A percentile compares a stretch with the other conserved stretches of the same genome.
These are phyloP conservation scores for Colletotrichum tanaceti DNA, from an alignment of 2,329 filamentous ascomycete genomes.

Conservation along the genomic window DNA sequence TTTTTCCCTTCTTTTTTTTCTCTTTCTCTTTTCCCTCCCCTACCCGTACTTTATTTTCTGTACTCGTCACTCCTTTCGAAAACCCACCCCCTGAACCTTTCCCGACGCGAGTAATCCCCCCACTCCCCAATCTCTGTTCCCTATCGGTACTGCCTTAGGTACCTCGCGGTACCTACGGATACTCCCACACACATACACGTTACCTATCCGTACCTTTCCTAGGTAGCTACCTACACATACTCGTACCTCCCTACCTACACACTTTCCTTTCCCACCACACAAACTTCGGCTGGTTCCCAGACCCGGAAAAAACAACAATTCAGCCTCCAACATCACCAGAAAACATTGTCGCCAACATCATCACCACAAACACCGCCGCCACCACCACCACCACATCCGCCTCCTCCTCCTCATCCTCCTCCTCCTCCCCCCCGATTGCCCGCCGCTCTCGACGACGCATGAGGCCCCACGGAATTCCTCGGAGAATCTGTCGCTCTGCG, in stretches of 20 bases:
- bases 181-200: too few relatives aligned
- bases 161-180: too few relatives aligned
- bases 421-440: constrained; percentile 5
- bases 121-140: background rate
- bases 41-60: background rate
- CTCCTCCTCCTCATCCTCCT: too few relatives aligned
- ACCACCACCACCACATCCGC: background rate
- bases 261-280: constrained; percentile 18
- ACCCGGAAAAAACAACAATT: constrained; percentile 25
- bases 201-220: too few relatives aligned
- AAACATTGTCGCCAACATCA: constrained; percentile 13
- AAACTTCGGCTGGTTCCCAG: constrained; percentile 22
- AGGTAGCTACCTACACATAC: too few relatives aligned
- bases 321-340: constrained; percentile 21
- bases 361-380: too few relatives aligned
- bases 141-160: background rate
- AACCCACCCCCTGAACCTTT: constrained; percentile 21
- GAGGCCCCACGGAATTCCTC: constrained; percentile 26
- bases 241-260: constrained; percentile 9
- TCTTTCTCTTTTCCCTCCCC: background rate
- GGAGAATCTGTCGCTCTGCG: constrained; percentile 28
- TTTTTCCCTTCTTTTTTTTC: too few relatives aligned
- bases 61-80: constrained; percentile 2
- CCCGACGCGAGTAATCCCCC: constrained; percentile 26
- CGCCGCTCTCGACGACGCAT: constrained; percentile 30